Percentiles rank a stretch among this genome's conserved stretches.
phyloP scores from a whole-genome alignment of 192 early-diverging fungal genomes.

The Cladochytrium replicatum region DNA sequence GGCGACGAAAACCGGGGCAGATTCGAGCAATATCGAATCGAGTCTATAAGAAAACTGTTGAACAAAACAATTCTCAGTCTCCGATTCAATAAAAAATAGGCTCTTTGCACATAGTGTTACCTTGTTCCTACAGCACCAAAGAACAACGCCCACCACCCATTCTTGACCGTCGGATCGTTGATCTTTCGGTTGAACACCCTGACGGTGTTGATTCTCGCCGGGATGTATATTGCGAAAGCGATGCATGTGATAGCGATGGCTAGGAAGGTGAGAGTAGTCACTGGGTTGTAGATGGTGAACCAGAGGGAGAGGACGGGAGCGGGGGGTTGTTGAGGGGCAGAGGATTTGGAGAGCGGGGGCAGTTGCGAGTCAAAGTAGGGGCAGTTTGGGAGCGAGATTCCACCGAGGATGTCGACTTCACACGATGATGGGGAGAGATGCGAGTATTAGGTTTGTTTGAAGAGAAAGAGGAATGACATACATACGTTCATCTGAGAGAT shows the following conservation, averaged over 20 bases:
- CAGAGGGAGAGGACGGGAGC: neutral
- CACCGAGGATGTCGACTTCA: slow-evolving; percentile 19
- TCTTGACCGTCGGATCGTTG: slow-evolving; percentile 16
- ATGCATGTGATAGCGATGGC: slow-evolving; percentile 6
- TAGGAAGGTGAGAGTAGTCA: slow-evolving; percentile 18
- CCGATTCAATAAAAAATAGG: no score
- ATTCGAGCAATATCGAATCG: no score
- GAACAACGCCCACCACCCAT: slow-evolving; percentile 19
- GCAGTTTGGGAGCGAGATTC: slow-evolving; percentile 27
- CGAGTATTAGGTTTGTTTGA: neutral
- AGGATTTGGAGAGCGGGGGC: slow-evolving; percentile 2
- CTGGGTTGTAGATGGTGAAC: slow-evolving; percentile 18
- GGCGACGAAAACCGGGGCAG: no score
- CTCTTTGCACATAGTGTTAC: no score
- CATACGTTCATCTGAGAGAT: neutral
- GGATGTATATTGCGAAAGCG: slow-evolving; percentile 9
- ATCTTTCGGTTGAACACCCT: slow-evolving; percentile 29
- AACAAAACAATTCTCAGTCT: no score
- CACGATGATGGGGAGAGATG: neutral
- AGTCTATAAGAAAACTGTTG: no score
- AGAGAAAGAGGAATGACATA: neutral
- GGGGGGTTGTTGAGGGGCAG: no score
- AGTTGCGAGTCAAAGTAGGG: slow-evolving; percentile 17
- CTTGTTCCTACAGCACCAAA: slow-evolving; percentile 14
- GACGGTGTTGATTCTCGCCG: slow-evolving; percentile 11